These are phyloP conservation scores for Amaranthus hypochondriacus DNA, from an alignment of 148 eudicot species.

Conservation along the genomic window DNA sequence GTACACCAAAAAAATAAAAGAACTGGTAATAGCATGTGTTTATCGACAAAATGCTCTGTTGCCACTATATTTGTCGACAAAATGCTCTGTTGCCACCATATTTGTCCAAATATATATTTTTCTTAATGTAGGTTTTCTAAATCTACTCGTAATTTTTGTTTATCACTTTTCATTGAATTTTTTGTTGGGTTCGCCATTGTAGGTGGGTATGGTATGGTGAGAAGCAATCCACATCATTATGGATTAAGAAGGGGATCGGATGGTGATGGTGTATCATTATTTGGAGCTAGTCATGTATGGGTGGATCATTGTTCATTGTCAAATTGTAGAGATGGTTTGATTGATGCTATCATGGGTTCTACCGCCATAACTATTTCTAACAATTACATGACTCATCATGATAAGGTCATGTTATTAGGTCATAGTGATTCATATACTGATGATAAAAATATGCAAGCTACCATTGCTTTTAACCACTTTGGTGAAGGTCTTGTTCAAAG, in stretches of 20 bases:
- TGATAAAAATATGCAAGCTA: conserved; percentile 71
- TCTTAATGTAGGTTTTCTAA: no score
- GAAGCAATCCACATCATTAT: conserved; percentile 51
- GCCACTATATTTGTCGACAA: no score
- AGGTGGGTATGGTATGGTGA: conserved; percentile 54
- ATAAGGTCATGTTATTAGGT: conserved; percentile 76
- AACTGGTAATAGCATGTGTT: no score
- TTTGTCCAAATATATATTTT: no score
- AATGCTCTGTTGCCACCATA: no score
- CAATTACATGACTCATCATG: conserved; percentile 74
- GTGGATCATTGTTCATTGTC: conserved; percentile 74
- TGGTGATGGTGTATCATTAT: conserved; percentile 71
- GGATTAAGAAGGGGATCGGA: conserved; percentile 73
- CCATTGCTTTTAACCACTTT: conserved; percentile 76
- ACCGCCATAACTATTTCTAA: conserved; percentile 71
- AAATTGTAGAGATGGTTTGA: conserved; percentile 58
- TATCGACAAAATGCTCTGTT: no score
- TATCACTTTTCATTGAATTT: no score
- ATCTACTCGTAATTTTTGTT: no score
- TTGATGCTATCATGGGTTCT: conserved; percentile 70
- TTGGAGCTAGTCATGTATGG: conserved; percentile 72
- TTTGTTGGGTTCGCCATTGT: no score
- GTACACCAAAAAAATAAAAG: no score
- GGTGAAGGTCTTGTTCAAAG: conserved; percentile 87
- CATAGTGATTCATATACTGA: conserved; percentile 49